phyloP scores from a whole-genome alignment of 2,329 filamentous ascomycete species.

The Penicillium crustosum region DNA sequence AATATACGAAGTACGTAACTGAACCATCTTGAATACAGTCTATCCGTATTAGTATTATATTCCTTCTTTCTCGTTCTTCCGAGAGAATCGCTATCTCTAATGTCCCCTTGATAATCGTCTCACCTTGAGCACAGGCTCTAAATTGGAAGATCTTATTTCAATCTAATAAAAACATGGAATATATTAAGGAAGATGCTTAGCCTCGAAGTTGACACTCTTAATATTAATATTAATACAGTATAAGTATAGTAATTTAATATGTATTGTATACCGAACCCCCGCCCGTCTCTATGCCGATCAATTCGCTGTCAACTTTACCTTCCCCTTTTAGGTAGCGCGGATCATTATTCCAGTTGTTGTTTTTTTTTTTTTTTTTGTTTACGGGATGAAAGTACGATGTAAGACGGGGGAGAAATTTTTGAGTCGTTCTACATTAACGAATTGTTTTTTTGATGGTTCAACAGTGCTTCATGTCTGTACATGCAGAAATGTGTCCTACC shows the following conservation, averaged over 20 bases:
- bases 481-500: background rate
- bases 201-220: background rate
- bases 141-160: background rate
- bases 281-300: background rate
- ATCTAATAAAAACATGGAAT: background rate
- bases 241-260: background rate
- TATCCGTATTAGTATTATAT: background rate
- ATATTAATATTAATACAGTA: background rate
- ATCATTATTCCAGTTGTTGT: background rate
- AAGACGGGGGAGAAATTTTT: background rate
- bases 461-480: background rate
- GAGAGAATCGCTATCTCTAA: background rate
- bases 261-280: background rate
- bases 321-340: background rate
- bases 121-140: background rate
- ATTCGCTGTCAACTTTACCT: background rate
- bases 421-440: background rate
- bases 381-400: conserved; percentile 15
- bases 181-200: background rate
- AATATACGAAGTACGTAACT: background rate
- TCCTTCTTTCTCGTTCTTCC: background rate
- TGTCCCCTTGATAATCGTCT: background rate
- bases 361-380: background rate
- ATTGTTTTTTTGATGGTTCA: background rate
- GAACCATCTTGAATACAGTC: background rate